A percentile compares a stretch with the other conserved stretches of the same genome.
Conservation (phyloP, 2,329 filamentous ascomycete species). For the Aspergillus sp. region DNA sequence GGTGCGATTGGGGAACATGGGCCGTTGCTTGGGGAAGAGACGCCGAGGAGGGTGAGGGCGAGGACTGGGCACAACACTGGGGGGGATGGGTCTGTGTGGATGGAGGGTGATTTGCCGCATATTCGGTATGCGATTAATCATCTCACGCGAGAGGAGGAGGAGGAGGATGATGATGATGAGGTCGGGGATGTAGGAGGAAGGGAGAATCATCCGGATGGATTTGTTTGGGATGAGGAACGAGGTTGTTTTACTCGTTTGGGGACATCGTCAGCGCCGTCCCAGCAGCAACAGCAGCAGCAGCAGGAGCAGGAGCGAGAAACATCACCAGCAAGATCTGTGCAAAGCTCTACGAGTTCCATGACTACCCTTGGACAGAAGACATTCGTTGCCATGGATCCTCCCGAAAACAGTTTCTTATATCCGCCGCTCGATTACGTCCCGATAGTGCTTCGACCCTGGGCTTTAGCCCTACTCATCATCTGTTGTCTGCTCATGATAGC, state of each 20-base stretch:
- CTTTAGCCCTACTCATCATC: constrained; percentile 54
- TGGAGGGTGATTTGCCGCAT: constrained; percentile 71
- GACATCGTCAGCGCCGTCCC: constrained; percentile 22
- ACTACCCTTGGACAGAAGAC: constrained; percentile 28
- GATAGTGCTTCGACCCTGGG: constrained; percentile 59
- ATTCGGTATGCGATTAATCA: constrained; percentile 87
- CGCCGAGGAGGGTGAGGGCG: constrained; percentile 15
- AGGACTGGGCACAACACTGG: constrained; percentile 10
- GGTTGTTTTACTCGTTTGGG: constrained; percentile 32
- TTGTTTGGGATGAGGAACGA: constrained; percentile 43
- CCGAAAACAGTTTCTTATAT: constrained; percentile 38
- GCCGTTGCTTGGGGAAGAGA: constrained; percentile 11
- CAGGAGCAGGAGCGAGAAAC: constrained; percentile 23
- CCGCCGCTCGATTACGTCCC: constrained; percentile 64
- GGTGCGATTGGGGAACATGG: too few relatives aligned
- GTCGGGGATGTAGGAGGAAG: too few relatives aligned
- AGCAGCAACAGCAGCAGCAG: constrained; percentile 22
- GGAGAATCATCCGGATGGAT: constrained; percentile 44
- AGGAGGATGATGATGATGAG: constrained; percentile 20
- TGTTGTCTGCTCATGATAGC: constrained; percentile 64
- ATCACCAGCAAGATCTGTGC: constrained; percentile 8
- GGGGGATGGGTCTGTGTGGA: not conserved
- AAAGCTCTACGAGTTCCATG: constrained; percentile 10
- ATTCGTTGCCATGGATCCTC: constrained; percentile 43
- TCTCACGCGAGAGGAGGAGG: constrained; percentile 66